These are phyloP conservation scores for Eutrema japonicum DNA, from an alignment of 345 rosid genomes.

Conservation along the genomic window DNA sequence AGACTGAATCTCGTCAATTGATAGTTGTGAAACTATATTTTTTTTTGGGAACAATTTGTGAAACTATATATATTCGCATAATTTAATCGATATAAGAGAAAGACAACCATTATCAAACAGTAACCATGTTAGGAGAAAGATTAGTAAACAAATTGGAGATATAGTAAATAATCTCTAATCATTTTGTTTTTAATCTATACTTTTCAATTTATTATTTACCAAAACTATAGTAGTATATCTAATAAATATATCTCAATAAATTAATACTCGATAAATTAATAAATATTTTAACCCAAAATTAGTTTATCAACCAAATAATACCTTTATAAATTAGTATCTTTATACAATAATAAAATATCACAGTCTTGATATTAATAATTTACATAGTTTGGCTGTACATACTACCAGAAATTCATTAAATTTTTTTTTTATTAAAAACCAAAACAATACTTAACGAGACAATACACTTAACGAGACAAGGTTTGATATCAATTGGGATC, in stretches of 20 bases:
- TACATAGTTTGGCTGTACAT: background rate
- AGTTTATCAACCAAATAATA: too few relatives aligned
- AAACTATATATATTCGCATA: background rate
- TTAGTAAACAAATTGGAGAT: background rate
- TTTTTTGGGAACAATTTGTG: too few relatives aligned
- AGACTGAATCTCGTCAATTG: constrained; percentile 5
- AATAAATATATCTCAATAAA: background rate
- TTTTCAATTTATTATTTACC: background rate
- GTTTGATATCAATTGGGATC: too few relatives aligned
- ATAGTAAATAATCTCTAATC: background rate
- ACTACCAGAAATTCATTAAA: background rate
- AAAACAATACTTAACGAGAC: background rate
- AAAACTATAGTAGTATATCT: background rate
- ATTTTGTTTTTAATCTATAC: background rate
- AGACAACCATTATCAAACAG: background rate
- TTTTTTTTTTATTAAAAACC: background rate
- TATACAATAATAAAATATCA: too few relatives aligned
- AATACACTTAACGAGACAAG: too few relatives aligned
- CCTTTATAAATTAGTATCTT: too few relatives aligned
- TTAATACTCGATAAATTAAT: too few relatives aligned
- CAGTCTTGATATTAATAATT: too few relatives aligned
- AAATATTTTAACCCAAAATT: too few relatives aligned
- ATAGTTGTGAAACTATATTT: background rate
- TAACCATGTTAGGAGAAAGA: background rate
- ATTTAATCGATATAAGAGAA: background rate